phyloP scores from a whole-genome alignment of 2,329 filamentous ascomycete species.

The Parasarocladium wereldwijsianum region DNA sequence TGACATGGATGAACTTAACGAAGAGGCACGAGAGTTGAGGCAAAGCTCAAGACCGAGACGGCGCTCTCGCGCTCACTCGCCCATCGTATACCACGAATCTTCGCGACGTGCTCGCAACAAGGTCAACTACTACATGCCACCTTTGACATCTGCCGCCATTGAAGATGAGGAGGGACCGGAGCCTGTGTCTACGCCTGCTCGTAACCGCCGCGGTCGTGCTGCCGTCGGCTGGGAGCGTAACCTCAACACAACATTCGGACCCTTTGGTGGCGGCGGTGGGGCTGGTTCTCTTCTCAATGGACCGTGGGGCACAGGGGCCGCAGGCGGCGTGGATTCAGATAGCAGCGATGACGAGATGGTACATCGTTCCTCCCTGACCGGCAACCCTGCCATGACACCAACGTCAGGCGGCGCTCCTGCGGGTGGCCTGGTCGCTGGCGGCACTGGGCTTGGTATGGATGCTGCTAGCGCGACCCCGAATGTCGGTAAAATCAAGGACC shows the following conservation, averaged over 20 bases:
- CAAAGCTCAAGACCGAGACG: conserved; percentile 38
- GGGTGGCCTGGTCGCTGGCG: conserved; percentile 27
- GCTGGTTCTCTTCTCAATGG: conserved; percentile 57
- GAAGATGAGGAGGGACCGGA: conserved; percentile 63
- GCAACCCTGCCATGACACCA: conserved; percentile 48
- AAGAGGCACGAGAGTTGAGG: conserved; percentile 49
- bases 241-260: conserved; percentile 79
- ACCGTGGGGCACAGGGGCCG: conserved; percentile 58
- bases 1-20: conserved; percentile 49
- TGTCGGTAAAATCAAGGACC: conserved; percentile 86
- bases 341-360: conserved; percentile 88
- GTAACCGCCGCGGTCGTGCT: conserved; percentile 36
- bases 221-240: conserved; percentile 57
- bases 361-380: conserved; percentile 40
- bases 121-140: conserved; percentile 77
- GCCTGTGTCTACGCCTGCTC: conserved; percentile 51
- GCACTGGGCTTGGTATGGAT: conserved; percentile 24
- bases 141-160: conserved; percentile 44
- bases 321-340: conserved; percentile 77
- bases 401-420: conserved; percentile 33
- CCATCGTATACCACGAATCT: conserved; percentile 44
- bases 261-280: conserved; percentile 77
- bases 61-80: conserved; percentile 32
- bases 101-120: conserved; percentile 38
- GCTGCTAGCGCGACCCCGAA: conserved; percentile 49